These are phyloP conservation scores for Thielaviopsis euricoi DNA, from an alignment of 2,329 filamentous ascomycete genomes.

Conservation along the genomic window DNA sequence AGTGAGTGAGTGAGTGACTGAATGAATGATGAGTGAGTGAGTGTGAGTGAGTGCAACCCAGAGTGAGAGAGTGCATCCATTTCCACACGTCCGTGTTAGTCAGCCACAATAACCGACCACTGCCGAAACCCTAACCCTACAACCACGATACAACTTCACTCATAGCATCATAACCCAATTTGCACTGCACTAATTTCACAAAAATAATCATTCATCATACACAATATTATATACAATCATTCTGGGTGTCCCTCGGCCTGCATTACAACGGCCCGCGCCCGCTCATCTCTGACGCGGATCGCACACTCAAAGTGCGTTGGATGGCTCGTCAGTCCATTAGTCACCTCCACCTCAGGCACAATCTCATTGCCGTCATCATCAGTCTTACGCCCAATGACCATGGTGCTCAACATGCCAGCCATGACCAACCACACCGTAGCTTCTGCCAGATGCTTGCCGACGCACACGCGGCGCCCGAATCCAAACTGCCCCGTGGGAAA, in stretches of 20 bases:
- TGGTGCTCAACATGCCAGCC: constrained; percentile 23
- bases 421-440: constrained; percentile 26
- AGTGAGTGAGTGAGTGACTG: too few relatives aligned
- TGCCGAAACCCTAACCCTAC: not conserved
- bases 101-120: too few relatives aligned
- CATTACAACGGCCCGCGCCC: too few relatives aligned
- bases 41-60: too few relatives aligned
- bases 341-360: constrained; percentile 17
- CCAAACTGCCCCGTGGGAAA: constrained; percentile 32
- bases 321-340: constrained; percentile 17
- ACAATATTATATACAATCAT: not conserved
- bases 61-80: too few relatives aligned
- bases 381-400: constrained; percentile 12
- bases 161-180: too few relatives aligned
- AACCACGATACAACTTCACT: too few relatives aligned
- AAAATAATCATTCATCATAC: too few relatives aligned
- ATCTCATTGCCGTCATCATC: constrained; percentile 22
- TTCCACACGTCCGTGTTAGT: too few relatives aligned
- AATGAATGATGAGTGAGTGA: too few relatives aligned
- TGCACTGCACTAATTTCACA: too few relatives aligned
- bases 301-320: constrained; percentile 16
- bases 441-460: constrained; percentile 32
- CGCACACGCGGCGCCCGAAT: constrained; percentile 34
- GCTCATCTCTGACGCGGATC: constrained; percentile 5
- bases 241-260: too few relatives aligned